Percentiles rank a stretch among this genome's conserved stretches.
These are phyloP conservation scores for Celoporthe dispersa DNA, from an alignment of 2,329 filamentous ascomycete genomes.

Conservation along the genomic window DNA sequence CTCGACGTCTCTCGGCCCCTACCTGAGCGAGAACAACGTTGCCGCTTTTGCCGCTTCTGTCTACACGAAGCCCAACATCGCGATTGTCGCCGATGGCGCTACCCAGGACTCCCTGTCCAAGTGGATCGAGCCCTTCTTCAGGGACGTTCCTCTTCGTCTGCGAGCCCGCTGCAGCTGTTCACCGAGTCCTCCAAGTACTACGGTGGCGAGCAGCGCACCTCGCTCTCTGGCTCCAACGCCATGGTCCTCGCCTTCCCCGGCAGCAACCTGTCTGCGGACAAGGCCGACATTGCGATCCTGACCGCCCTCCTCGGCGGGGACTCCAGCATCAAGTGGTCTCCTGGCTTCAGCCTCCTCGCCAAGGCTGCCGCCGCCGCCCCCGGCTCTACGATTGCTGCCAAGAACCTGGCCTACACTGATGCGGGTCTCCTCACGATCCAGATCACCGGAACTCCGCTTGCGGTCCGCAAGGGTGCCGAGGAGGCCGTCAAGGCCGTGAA, in stretches of 20 bases:
- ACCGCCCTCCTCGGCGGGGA: conserved; percentile 87
- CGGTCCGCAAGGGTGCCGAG: conserved; percentile 74
- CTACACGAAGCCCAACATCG: conserved; percentile 89
- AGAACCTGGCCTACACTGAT: conserved; percentile 88
- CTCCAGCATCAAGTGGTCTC: conserved; percentile 92
- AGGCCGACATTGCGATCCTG: conserved; percentile 88
- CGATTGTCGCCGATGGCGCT: conserved; percentile 87
- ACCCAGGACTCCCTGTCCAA: conserved; percentile 76
- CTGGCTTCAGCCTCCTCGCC: conserved; percentile 87
- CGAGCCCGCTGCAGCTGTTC: conserved; percentile 59
- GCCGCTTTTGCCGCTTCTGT: conserved; percentile 76
- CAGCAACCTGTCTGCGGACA: conserved; percentile 78
- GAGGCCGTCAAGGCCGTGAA: conserved; percentile 82
- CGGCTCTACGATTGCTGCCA: conserved; percentile 71
- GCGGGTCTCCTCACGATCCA: conserved; percentile 87
- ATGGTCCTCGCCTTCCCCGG: conserved; percentile 92
- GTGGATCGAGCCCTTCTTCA: conserved; percentile 95
- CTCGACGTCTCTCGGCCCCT: conserved; percentile 74
- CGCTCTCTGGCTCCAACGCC: conserved; percentile 73
- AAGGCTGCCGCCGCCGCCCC: conserved; percentile 73
- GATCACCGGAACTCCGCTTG: conserved; percentile 73
- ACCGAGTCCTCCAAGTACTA: conserved; percentile 79
- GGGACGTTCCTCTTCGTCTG: conserved; percentile 60
- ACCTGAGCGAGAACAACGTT: conserved; percentile 77
- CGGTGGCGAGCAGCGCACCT: conserved; percentile 90